Evolutionary conservation across 495 filamentous ascomycete genomes (phyloP), one percentile per base, ranked within the genome.

Genomic region (Talaromyces proteolyticus): DNA sequence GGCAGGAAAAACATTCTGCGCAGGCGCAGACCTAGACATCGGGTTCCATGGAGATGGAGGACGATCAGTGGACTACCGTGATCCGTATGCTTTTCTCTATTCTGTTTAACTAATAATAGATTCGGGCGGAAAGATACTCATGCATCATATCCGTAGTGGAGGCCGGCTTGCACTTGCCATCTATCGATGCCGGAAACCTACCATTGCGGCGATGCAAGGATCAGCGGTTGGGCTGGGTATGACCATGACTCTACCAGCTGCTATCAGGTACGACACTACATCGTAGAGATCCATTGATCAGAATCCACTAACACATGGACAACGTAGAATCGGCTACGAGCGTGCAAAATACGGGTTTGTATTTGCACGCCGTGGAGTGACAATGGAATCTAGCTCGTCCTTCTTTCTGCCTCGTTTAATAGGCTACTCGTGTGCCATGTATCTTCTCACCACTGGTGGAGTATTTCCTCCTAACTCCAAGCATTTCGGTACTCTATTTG

Each of bases 191-290:
- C 72, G 69, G 50, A 86, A 85, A 56, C 80, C 82, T 29, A 80
- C 81, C 19, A 80, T 86, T 57, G 82, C 67, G 21, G 82, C 82
- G 3, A 75, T 85, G 55, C 80, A 84, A 58, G 83, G 82, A 43
- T 77, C 74, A 37, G 83, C 83, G 18, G 83, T 85, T 7, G 83
- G 82, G 7, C 73, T 86, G 6, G 82, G 83, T 4, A 83, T 85
- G 60, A 87, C 82, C 10, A 84, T 85, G 80, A 79, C 77, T 12
- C 73, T 87, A 10, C 80, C 82, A 1, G 74, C 76, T 50, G 72
- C 67, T 34, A 79, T 87, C 44, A 67, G 68, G 68, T 71, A 42
- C 25, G 49, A 39, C 38, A 17, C 21, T n/a, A n/a, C n/a, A n/a
- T n/a, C n/a, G n/a, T n/a, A n/a, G n/a, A n/a, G n/a, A n/a, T n/a